Base-by-base conservation (phyloP, 352 stramenopile species). In the Pseudoperonospora humuli region DNA sequence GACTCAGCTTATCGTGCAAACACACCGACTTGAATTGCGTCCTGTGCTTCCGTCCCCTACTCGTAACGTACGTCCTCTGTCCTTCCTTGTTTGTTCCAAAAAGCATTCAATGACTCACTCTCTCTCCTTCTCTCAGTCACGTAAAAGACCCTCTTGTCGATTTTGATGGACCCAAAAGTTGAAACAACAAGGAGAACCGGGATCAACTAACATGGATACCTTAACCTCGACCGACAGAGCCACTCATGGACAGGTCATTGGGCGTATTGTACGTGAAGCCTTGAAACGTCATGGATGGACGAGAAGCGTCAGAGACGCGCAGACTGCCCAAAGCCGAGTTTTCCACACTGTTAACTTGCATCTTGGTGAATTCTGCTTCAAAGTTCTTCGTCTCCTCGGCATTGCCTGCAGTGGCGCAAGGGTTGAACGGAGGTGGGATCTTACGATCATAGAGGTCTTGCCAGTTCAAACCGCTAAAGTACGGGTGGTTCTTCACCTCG, bases 211-310 rank as follows among this genome's bases (percentile, higher is more conserved):
- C 46, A 43, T 24, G 28, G 31, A 37, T 32, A 28, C 17, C 33
- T 63, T 84, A 88, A 44, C 67, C 46, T 21, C 63, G 72, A 14
- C 75, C 75, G 31, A 79, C 78, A 9, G 75, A 87, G 25, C 47
- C 57, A 23, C 70, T 70, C 75, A 90, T 90, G 18, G 74, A 78
- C 50, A 93, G 50, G 39, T 93, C 80, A 55, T 88, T 93, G 17
- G 81, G 81, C 48, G 81, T 93, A 63, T 93, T 89, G 67, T 91
- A 93, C 37, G 81, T 91, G 58, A 93, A 93, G 11, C 79, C 81
- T 57, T 91, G 76, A 64, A 93, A 93, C 40, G 81, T 93, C 70
- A 88, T 90, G 41, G 78, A 91, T 45, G 74, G 75, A 31, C 81
- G 75, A 35, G 75, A 89, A 8, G 76, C 70, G 47, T 91, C 76